These are phyloP conservation scores for Pythium plurisporium DNA, from an alignment of 352 stramenopile genomes.

Conservation along the genomic window DNA sequence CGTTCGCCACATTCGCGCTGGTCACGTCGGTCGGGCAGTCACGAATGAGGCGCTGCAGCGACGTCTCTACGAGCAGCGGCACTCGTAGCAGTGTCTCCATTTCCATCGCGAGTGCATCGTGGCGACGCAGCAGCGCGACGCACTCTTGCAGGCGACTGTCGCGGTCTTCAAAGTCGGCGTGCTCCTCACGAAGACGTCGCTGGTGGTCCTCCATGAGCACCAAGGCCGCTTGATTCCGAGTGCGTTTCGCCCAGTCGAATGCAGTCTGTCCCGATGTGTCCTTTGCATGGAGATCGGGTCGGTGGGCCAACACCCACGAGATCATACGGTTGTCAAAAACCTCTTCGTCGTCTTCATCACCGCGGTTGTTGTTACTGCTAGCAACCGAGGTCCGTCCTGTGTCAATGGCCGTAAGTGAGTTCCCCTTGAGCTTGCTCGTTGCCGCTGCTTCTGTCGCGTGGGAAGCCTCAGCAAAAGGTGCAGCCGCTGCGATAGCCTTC, in stretches of 20 bases:
- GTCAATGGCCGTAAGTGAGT: background rate
- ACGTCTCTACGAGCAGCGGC: conserved; percentile 38
- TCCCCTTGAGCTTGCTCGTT: background rate
- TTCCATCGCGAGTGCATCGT: conserved; percentile 27
- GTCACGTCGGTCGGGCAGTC: background rate
- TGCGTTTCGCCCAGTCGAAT: conserved; percentile 60
- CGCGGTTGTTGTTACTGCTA: conserved; percentile 17
- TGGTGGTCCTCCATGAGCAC: conserved; percentile 31
- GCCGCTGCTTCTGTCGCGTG: background rate
- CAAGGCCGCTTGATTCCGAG: conserved; percentile 33
- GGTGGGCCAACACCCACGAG: conserved; percentile 30
- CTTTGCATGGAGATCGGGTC: conserved; percentile 35
- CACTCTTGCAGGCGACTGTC: conserved; percentile 36
- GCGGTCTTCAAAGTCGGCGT: conserved; percentile 32
- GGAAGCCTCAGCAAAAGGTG: conserved; percentile 21
- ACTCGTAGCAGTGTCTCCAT: conserved; percentile 31
- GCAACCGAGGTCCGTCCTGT: background rate
- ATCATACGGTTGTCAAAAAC: conserved; percentile 56
- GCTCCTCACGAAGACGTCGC: background rate
- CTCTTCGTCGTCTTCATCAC: conserved; percentile 9
- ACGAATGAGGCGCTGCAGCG: conserved; percentile 35
- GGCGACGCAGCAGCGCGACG: conserved; percentile 27
- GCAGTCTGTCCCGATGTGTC: conserved; percentile 54
- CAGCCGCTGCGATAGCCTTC: conserved; percentile 58
- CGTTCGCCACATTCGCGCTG: background rate